Evolutionary conservation across 106 monocot species (phyloP), one percentile per base, ranked within the genome.

Genomic region (Iris macrosiphon): DNA sequence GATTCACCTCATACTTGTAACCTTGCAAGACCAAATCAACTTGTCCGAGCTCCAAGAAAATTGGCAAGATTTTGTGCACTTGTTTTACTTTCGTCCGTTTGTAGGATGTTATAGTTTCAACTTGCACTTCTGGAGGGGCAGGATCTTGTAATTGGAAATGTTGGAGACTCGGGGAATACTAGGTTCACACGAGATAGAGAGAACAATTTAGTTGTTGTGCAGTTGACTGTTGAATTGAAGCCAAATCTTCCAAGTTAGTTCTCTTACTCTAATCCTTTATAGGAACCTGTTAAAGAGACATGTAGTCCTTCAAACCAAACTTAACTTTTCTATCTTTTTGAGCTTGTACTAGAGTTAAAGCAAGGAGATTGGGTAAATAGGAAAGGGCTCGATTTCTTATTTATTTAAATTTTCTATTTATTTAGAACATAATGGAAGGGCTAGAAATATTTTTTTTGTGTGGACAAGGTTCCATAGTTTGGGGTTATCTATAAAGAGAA

Each of bases 201-300:
- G 23, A 65, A 63, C 34, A 27, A 60, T 38, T 55, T 82, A 82
- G n/a, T n/a, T n/a, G n/a, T n/a, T n/a, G n/a, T n/a, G n/a, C n/a
- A n/a, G n/a, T n/a, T n/a, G n/a, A n/a, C 82, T 17, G 77, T 82
- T 15, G 82, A 82, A 47, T 64, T 77, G 38, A 82, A 82, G 59
- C 82, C 82, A 41, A 73, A 77, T 65, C 77, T 73, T 64, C 77
- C 82, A 35, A 73, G 82, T 82, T 73, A 10, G 52, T 47, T 60
- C 23, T 22, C 20, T 55, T 33, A 16, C 31, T 21, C 11, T 52
- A 22, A 13, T 18, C 43, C 11, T 23, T 11, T 30, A n/a, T 32
- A 11, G 13, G 3, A 10, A 19, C 12, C 39, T 15, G 1, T 33
- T 29, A n/a, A 33, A 17, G 1, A 18, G 4, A 3, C 2, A 21